Evolutionary conservation across 1,284 basidiomycete genomes (phyloP).

Genomic region (Stereum hirsutum): DNA sequence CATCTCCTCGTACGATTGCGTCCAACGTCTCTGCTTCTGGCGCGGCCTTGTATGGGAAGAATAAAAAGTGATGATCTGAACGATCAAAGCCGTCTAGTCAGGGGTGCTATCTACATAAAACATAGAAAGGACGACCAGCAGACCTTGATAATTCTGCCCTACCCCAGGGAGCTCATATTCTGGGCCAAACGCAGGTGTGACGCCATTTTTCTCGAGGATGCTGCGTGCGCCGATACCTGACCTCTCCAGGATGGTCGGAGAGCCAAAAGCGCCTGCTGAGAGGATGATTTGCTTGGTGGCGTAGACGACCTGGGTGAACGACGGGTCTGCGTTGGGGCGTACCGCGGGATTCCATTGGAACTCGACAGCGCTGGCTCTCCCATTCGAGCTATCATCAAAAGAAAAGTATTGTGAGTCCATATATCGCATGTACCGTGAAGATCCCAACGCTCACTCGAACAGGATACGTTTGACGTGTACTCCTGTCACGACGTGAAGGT

Average conservation of each 20-base stretch:
- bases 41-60: conserved; percentile 8
- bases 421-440: no score
- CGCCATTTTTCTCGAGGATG: conserved; percentile 29
- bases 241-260: conserved; percentile 23
- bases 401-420: no score
- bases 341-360: conserved; percentile 31
- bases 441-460: conserved; percentile 13
- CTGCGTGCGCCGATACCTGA: conserved; percentile 21
- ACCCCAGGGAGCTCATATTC: conserved; percentile 53
- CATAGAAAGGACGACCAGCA: background rate
- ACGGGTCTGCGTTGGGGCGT: conserved; percentile 14
- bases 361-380: conserved; percentile 46
- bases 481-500: conserved; percentile 17
- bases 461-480: conserved; percentile 18
- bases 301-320: conserved; percentile 18
- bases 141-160: conserved; percentile 46
- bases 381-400: conserved; percentile 19
- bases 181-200: conserved; percentile 32
- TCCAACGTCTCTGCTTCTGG: conserved; percentile 14
- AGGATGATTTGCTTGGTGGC: conserved; percentile 38
- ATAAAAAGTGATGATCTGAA: conserved; percentile 14
- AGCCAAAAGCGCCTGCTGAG: conserved; percentile 44
- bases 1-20: conserved; percentile 8
- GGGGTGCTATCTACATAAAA: background rate
- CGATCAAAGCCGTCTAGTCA: background rate